A percentile compares a stretch with the other conserved stretches of the same genome.
phyloP scores from a whole-genome alignment of 2,329 filamentous ascomycete genomes.

The Fusarium vanettenii region DNA sequence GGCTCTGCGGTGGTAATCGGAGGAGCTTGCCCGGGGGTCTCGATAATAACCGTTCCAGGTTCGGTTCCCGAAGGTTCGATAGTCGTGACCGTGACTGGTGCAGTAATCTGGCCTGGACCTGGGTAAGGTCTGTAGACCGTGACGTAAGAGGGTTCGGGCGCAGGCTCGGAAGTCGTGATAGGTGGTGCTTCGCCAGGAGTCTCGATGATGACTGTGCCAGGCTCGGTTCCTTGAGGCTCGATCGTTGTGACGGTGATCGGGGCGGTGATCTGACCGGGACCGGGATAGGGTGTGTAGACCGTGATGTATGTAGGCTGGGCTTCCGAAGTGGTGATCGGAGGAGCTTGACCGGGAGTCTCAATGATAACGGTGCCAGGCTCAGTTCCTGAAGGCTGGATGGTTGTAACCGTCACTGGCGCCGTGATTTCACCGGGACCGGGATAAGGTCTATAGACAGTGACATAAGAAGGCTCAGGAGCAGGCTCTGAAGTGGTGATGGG shows the following conservation, averaged over 20 bases:
- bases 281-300: neutral
- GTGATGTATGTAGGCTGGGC: neutral
- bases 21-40: conserved; percentile 12
- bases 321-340: neutral
- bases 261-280: neutral
- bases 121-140: neutral
- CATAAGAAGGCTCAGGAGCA: neutral
- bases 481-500: neutral
- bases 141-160: neutral
- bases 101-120: neutral
- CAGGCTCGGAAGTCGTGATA: neutral
- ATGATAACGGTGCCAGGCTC: conserved; percentile 26
- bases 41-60: neutral
- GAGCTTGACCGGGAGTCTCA: conserved; percentile 13
- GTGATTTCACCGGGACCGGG: conserved; percentile 6
- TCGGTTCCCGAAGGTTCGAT: neutral
- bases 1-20: neutral
- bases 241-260: neutral
- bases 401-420: conserved; percentile 1
- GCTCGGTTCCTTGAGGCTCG: neutral
- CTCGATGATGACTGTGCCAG: conserved; percentile 9
- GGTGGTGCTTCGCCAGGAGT: neutral
- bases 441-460: conserved; percentile 9
- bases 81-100: neutral
- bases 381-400: conserved; percentile 9